Evolutionary conservation across 805 yeast genomes (phyloP).

Genomic region (Grigorovia humatica): DNA sequence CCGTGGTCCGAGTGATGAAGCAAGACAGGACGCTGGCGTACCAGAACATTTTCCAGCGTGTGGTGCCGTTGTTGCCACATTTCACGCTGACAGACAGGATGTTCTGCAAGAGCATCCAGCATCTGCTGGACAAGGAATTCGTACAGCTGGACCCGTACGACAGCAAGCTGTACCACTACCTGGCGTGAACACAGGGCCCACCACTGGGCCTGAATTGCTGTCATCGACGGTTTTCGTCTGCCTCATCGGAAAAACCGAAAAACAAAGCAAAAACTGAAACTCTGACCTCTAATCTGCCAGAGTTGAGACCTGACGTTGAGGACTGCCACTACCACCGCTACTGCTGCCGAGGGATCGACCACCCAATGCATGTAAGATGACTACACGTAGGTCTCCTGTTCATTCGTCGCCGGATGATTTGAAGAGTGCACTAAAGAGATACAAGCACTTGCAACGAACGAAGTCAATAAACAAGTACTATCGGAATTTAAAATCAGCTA

Average conservation of each 20-base stretch:
- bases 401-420: neutral
- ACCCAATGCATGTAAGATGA: neutral
- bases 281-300: no score
- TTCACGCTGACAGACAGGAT: slow-evolving; percentile 60
- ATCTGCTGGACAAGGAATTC: slow-evolving; percentile 71
- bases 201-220: no score
- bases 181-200: no score
- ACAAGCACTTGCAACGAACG: neutral
- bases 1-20: slow-evolving; percentile 82
- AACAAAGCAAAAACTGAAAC: no score
- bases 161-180: slow-evolving; percentile 18
- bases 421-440: slow-evolving; percentile 1
- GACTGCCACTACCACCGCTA: no score
- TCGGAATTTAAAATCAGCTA: neutral
- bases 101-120: slow-evolving; percentile 65
- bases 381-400: neutral
- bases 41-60: slow-evolving; percentile 55
- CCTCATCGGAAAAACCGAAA: no score
- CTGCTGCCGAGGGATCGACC: no score
- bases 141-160: slow-evolving; percentile 59
- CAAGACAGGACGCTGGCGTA: slow-evolving; percentile 51
- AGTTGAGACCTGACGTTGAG: no score
- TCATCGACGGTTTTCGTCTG: no score
- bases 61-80: slow-evolving; percentile 46
- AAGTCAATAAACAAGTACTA: neutral